phyloP scores from a whole-genome alignment of 345 rosid species.

The Bruguiera parviflora region DNA sequence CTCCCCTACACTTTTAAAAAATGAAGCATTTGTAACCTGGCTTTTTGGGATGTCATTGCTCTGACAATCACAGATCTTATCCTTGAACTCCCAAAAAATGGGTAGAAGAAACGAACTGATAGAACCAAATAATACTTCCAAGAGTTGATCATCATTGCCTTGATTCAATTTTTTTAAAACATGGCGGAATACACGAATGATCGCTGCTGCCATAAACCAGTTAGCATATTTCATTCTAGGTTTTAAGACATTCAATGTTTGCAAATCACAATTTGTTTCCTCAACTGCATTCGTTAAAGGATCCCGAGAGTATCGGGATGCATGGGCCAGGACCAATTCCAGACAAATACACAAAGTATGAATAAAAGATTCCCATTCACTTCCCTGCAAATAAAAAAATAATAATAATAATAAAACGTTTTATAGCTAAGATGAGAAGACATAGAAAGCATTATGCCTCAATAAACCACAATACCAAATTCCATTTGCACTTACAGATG shows the following conservation, averaged over 20 bases:
- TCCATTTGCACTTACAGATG: constrained; percentile 42
- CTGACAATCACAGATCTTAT: constrained; percentile 28
- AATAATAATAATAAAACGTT: too few species aligned
- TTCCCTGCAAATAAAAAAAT: constrained; percentile 35
- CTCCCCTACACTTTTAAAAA: constrained; percentile 14
- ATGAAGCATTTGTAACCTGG: constrained; percentile 15
- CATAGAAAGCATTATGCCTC: background rate
- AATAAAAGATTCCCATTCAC: constrained; percentile 45
- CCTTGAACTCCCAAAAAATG: constrained; percentile 50
- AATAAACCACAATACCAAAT: background rate
- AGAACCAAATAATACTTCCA: constrained; percentile 38
- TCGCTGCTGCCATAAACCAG: constrained; percentile 54
- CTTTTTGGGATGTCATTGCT: constrained; percentile 6
- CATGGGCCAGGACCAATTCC: constrained; percentile 32
- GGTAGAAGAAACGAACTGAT: constrained; percentile 43
- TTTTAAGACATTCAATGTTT: constrained; percentile 34
- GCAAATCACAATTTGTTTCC: constrained; percentile 12
- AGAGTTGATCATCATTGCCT: constrained; percentile 43
- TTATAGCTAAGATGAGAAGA: background rate
- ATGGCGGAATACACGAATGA: constrained; percentile 48
- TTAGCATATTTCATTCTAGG: constrained; percentile 43
- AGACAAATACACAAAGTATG: constrained; percentile 47
- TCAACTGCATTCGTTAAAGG: constrained; percentile 23
- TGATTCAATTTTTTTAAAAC: constrained; percentile 59
- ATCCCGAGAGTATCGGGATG: constrained; percentile 16